Evolutionary conservation across 2,329 filamentous ascomycete species (phyloP).

Genomic region (Sporothrix phasma): DNA sequence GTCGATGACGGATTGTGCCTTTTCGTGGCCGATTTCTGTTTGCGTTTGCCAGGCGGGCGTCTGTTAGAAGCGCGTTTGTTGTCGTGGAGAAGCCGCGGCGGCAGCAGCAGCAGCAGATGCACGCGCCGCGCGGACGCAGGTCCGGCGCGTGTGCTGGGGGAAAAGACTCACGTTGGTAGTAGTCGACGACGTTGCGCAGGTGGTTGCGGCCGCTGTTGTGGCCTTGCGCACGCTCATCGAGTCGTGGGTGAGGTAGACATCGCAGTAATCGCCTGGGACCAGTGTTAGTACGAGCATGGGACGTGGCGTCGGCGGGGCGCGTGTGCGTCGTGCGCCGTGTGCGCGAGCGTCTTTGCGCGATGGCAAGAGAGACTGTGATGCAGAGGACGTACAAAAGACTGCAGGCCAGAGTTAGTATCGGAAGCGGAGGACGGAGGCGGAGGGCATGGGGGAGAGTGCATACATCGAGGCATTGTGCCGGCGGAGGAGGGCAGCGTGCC

Average conservation of each 20-base stretch:
- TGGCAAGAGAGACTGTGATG: conserved; percentile 34
- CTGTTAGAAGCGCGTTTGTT: neutral
- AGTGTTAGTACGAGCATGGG: neutral
- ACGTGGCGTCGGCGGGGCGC: too few relatives aligned
- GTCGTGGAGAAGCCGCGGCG: neutral
- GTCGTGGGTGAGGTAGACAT: conserved; percentile 99
- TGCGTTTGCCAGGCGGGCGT: neutral
- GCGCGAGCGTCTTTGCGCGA: neutral
- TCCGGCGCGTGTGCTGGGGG: neutral
- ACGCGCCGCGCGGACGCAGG: neutral
- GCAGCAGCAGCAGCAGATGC: neutral
- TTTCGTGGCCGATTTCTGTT: conserved; percentile 91
- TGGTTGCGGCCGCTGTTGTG: conserved; percentile 97
- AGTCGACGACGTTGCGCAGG: conserved; percentile 92
- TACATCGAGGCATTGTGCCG: conserved; percentile 12
- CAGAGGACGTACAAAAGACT: conserved; percentile 21
- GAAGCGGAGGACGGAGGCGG: too few relatives aligned
- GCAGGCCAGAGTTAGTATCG: conserved; percentile 13
- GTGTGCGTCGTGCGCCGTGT: too few relatives aligned
- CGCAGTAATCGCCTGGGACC: conserved; percentile 79
- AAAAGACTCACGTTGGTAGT: conserved; percentile 71
- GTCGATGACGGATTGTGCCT: conserved; percentile 96
- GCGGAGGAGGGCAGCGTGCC: neutral
- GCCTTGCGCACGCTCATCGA: conserved; percentile 99
- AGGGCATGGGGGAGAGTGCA: neutral